Evolutionary conservation across 73 alveolate species (phyloP), one percentile per base, ranked within the genome.

Genomic region (Paramecium sexaurelia): DNA sequence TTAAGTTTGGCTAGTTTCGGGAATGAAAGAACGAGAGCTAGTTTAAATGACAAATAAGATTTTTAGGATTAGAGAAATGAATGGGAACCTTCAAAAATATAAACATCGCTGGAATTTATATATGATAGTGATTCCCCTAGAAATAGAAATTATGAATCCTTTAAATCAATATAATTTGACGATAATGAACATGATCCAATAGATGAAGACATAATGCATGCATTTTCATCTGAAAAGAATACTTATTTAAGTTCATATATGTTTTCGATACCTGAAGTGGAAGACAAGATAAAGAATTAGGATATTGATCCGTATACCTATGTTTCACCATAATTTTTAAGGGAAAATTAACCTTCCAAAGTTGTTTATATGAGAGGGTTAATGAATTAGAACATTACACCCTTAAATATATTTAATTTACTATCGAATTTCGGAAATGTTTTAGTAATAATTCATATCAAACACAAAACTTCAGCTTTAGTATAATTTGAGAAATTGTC

Each of bases 381-480:
- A 20, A 55, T 39, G 55, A 66, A 88, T 39, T 33, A 36, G 40
- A 68, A 67, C 8, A 24, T 88, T 5, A 68, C 89, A 10, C 51
- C 94, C 6, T 37, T 68, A 71, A 88, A 88, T 40, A 88, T 88
- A 26, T 88, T 68, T 43, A 88, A 88, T 41, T 82, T 88, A 75
- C 55, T 88, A 55, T 68, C 91, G 15, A 88, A 88, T 40, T 88
- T 66, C 43, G 94, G 94, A 27, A 88, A 88, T 88, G 87, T 88
- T 1, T 56, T 41, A 17, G 61, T 88, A 24, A 88, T 88, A 13
- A 55, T 88, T 24, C 75, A 41, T 35, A 68, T 88, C n/a, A 69
- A 75, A 7, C 66, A 88, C 43, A 88, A 88, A 69, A 69, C 78
- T n/a, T 88, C 85, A 27, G 85, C 91, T 10, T 43, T 88, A 19